Percentiles rank a stretch among this genome's conserved stretches.
Evolutionary conservation across 768 basidiomycete species (phyloP).

Genomic region (Tulasnella sp.): DNA sequence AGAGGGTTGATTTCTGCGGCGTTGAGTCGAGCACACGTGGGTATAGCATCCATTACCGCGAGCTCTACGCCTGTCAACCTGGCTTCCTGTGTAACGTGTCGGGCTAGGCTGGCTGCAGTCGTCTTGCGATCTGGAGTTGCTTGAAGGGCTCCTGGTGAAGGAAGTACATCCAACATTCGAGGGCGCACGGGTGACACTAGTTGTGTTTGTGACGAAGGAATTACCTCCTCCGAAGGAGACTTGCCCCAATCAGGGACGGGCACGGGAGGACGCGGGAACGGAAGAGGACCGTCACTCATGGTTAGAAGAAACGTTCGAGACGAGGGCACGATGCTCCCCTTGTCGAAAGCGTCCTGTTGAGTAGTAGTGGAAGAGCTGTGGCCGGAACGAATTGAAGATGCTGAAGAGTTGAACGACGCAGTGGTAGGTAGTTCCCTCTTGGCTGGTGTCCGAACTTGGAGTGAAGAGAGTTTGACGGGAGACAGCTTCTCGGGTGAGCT

Average conservation of each 20-base stretch:
- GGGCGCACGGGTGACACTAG: conserved; percentile 15
- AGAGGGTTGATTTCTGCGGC: background rate
- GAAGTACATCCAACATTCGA: background rate
- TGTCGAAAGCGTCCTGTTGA: background rate
- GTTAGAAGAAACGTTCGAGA: conserved; percentile 10
- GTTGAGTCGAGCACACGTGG: background rate
- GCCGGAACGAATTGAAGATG: background rate
- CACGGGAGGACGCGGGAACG: background rate
- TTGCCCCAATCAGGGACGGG: background rate
- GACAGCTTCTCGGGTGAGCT: conserved; percentile 17
- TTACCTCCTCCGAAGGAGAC: conserved; percentile 1
- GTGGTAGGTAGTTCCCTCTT: background rate
- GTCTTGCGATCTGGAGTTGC: background rate
- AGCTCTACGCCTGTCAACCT: background rate
- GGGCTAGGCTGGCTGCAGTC: background rate
- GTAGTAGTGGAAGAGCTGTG: background rate
- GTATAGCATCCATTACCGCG: background rate
- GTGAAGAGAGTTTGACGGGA: background rate
- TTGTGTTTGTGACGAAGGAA: conserved; percentile 27
- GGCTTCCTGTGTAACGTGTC: background rate
- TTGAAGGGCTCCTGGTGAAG: background rate
- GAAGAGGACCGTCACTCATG: background rate
- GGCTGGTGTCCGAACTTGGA: background rate
- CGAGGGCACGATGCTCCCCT: background rate
- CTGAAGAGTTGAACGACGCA: background rate